Conservation (phyloP, 1,284 basidiomycete genomes). For the Papiliotrema flavescens region DNA sequence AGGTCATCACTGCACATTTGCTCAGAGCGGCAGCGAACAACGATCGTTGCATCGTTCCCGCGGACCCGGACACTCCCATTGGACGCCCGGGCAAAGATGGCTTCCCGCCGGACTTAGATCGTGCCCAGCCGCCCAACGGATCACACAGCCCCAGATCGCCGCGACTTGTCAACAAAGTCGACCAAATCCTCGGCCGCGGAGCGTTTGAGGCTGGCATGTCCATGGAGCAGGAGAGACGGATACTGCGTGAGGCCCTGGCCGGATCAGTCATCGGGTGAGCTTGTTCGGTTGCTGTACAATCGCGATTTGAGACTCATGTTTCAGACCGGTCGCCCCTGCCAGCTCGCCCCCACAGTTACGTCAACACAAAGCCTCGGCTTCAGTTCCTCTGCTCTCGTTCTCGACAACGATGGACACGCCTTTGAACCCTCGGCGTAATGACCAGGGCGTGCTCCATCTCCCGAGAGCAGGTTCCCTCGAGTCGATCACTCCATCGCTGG, state of each 20-base stretch:
- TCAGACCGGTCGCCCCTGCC: background rate
- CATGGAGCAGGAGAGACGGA: conserved; percentile 21
- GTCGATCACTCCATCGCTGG: too few species aligned
- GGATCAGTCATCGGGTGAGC: background rate
- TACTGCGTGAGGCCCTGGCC: conserved; percentile 10
- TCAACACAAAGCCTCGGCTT: too few species aligned
- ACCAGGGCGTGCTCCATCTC: too few species aligned
- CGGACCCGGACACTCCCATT: background rate
- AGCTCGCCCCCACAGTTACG: too few species aligned
- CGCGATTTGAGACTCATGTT: background rate
- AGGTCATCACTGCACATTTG: conserved; percentile 12
- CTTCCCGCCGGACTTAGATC: conserved; percentile 8
- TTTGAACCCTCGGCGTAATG: too few species aligned
- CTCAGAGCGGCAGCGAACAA: too few species aligned
- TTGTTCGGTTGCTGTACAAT: too few species aligned
- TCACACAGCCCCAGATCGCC: background rate
- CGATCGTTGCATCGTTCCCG: conserved; percentile 1
- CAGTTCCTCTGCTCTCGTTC: conserved; percentile 7
- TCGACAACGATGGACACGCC: background rate
- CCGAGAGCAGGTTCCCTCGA: too few species aligned
- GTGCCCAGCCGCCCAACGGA: conserved; percentile 1
- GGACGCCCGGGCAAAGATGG: background rate
- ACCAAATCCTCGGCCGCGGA: conserved; percentile 26
- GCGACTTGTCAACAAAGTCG: conserved; percentile 18
- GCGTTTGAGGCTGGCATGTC: conserved; percentile 20